A percentile compares a stretch with the other conserved stretches of the same genome.
These are phyloP conservation scores for Hirschioporus abietinus DNA, from an alignment of 768 basidiomycete genomes.

Conservation along the genomic window DNA sequence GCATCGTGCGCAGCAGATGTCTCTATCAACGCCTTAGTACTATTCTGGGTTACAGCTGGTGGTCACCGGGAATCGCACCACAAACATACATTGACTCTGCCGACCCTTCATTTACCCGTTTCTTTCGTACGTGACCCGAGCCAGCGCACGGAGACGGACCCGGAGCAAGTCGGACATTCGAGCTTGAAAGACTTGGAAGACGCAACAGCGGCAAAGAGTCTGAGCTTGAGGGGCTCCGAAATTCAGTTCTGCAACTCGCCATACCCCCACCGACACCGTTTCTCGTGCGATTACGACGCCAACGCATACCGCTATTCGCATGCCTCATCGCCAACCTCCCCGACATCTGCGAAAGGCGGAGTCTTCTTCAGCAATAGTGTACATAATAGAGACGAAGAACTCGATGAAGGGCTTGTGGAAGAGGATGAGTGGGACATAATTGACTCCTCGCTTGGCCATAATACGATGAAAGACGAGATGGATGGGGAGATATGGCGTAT, in stretches of 20 bases:
- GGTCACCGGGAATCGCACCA: not conserved
- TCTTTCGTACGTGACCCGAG: conserved; percentile 1
- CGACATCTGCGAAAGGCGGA: not conserved
- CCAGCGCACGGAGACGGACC: not conserved
- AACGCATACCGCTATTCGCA: not conserved
- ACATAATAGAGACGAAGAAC: not conserved
- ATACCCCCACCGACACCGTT: not conserved
- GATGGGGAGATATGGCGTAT: not conserved
- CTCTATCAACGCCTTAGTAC: conserved; percentile 39
- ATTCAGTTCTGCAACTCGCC: not conserved
- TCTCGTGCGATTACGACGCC: not conserved
- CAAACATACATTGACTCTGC: not conserved
- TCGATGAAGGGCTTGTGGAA: not conserved
- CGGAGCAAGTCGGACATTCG: not conserved
- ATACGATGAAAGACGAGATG: not conserved
- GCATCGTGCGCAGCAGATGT: conserved; percentile 37
- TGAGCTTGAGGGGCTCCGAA: not conserved
- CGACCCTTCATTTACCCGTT: not conserved
- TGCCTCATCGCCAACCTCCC: not conserved
- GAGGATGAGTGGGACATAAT: not conserved
- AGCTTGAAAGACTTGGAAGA: not conserved
- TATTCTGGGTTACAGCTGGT: conserved; percentile 39
- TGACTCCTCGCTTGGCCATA: not conserved
- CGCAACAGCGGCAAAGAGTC: not conserved
- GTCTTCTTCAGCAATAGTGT: not conserved